These are phyloP conservation scores for Hypsizygus ulmarius DNA, from an alignment of 1,284 basidiomycete genomes.

Conservation along the genomic window DNA sequence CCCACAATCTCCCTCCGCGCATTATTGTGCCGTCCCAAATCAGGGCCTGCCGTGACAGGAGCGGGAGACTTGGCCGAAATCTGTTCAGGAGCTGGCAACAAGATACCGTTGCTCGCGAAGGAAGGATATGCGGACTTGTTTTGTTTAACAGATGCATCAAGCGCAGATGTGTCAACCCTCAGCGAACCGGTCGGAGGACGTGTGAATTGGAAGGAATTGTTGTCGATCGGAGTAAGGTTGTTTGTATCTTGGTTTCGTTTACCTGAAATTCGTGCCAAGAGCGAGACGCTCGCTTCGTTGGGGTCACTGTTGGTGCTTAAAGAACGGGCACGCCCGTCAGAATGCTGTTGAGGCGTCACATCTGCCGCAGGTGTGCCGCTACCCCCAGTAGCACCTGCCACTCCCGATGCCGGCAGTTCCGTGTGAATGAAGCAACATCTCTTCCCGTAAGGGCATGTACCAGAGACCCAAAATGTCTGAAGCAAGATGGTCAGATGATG, in stretches of 20 bases:
- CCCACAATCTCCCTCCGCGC: slow-evolving; percentile 69
- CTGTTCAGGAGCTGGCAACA: slow-evolving; percentile 62
- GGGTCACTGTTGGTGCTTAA: slow-evolving; percentile 73
- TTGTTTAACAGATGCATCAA: slow-evolving; percentile 59
- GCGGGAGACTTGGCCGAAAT: slow-evolving; percentile 64
- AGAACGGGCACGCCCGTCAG: slow-evolving; percentile 66
- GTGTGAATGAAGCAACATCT: slow-evolving; percentile 90
- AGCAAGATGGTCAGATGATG: slow-evolving; percentile 16
- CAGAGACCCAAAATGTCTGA: slow-evolving; percentile 88
- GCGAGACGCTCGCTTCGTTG: slow-evolving; percentile 64
- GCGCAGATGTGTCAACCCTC: slow-evolving; percentile 66
- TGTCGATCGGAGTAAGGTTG: slow-evolving; percentile 44
- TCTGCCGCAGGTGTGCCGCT: slow-evolving; percentile 43
- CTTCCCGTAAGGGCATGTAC: slow-evolving; percentile 87
- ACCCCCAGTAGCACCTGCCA: slow-evolving; percentile 29
- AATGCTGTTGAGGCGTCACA: slow-evolving; percentile 45
- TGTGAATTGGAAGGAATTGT: slow-evolving; percentile 46
- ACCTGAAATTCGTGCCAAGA: slow-evolving; percentile 70
- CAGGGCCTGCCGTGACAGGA: slow-evolving; percentile 78
- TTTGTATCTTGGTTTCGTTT: slow-evolving; percentile 54
- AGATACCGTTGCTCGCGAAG: slow-evolving; percentile 68
- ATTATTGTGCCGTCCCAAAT: slow-evolving; percentile 70
- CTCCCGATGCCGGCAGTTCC: slow-evolving; percentile 64
- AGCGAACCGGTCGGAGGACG: slow-evolving; percentile 65
- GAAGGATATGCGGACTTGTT: slow-evolving; percentile 82